Base-by-base conservation (phyloP, 176 grass and related monocot species). In the Raddia distichophylla region DNA sequence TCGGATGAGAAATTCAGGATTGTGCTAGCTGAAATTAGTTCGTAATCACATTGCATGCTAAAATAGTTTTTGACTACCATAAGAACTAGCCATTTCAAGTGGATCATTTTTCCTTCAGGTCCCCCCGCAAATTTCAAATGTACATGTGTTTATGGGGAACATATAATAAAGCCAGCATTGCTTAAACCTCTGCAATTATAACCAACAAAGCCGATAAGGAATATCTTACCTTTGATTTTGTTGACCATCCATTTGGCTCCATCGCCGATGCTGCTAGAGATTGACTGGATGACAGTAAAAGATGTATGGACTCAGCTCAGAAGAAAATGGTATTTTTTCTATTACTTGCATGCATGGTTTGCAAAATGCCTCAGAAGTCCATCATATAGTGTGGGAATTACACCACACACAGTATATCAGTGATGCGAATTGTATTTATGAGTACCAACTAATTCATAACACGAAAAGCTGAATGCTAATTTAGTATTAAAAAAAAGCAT, bases 241-340 rank as follows among this genome's bases (percentile, higher is more conserved):
- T 98, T 98, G 46, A 94, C 95, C 81, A 98, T 79, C 95, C 95
- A 98, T 93, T 98, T 98, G 58, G 92, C 88, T 75, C 95, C 92
- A 76, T 91, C 95, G 71, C 91, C 95, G 65, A 98, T 90, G 90
- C 87, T 97, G 85, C 72, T 97, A 59, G 94, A 91, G 80, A 97
- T 73, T 45, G 89, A 86, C 94, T 94, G 89, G 60, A 89, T 60
- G 74, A 54, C 64, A n/a, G 27, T 44, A 73, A 70, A 60, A 70
- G 10, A 27, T 43, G 52, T 52, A 22, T 35, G 5, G 9, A 40
- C 54, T 84, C 48, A 84, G 50, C 19, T 71, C 13, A 61, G n/a
- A 81, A 50, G 2, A 60, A 56, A 72, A 82, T 0, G 1, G 43
- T 8, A 19, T 18, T 63, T 73, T 63, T 73, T 73, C 32, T 61